These are phyloP conservation scores for Stenocarpella maydis DNA, from an alignment of 2,329 filamentous ascomycete genomes.

Conservation along the genomic window DNA sequence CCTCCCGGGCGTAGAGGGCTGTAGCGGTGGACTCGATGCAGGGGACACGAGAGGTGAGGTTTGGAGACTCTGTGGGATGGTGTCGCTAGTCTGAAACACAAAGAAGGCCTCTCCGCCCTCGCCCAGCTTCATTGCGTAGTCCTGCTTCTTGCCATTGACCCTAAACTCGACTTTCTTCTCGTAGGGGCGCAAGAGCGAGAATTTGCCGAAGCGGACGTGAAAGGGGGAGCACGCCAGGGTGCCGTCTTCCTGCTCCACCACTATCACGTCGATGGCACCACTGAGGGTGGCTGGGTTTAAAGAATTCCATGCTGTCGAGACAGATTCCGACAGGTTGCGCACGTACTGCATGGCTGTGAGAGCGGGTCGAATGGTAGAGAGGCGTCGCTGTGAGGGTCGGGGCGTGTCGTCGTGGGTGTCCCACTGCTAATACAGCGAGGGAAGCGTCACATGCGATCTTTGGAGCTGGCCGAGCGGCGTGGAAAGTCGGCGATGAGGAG, in stretches of 20 bases:
- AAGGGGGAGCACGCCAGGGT: conserved; percentile 91
- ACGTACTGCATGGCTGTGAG: conserved; percentile 87
- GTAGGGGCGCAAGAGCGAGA: conserved; percentile 90
- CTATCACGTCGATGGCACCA: conserved; percentile 98
- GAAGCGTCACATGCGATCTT: conserved; percentile 23
- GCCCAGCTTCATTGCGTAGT: conserved; percentile 97
- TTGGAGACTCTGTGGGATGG: conserved; percentile 91
- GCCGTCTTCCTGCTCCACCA: conserved; percentile 96
- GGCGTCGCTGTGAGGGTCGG: neutral
- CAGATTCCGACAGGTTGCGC: conserved; percentile 90
- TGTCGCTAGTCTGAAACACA: conserved; percentile 93
- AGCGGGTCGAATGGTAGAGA: neutral
- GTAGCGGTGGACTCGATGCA: conserved; percentile 79
- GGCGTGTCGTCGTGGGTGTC: conserved; percentile 24
- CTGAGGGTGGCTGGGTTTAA: conserved; percentile 98
- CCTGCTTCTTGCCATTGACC: conserved; percentile 90
- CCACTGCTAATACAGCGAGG: conserved; percentile 17
- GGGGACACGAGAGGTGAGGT: conserved; percentile 95
- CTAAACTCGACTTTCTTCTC: conserved; percentile 99
- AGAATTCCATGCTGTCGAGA: conserved; percentile 99
- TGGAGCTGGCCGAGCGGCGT: conserved; percentile 3
- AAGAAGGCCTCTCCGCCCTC: conserved; percentile 99
- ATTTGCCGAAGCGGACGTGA: conserved; percentile 98
- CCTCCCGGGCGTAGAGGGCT: conserved; percentile 49
- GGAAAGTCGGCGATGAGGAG: neutral